Conservation (phyloP, 305 asterid genomes). For the Vinca major region DNA sequence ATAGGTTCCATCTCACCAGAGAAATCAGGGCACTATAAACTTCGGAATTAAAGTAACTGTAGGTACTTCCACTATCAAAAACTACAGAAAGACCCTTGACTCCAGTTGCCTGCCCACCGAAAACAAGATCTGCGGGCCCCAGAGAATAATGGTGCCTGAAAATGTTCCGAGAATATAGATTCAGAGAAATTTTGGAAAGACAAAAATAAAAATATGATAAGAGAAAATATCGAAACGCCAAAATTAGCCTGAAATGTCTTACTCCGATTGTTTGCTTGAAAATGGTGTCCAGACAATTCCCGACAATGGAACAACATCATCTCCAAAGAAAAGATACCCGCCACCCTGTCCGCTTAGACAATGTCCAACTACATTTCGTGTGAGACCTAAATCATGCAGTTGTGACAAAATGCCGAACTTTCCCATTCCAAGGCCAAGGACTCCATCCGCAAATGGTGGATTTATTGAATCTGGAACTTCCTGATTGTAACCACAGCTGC, state of each 20-base stretch:
- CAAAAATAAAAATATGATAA: too few species aligned
- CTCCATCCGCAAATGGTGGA: constrained; percentile 69
- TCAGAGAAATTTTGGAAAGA: too few species aligned
- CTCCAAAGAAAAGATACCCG: constrained; percentile 85
- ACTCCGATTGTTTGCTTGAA: constrained; percentile 37
- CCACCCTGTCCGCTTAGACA: constrained; percentile 78
- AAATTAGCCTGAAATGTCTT: constrained; percentile 20
- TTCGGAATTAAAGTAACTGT: constrained; percentile 58
- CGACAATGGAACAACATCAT: constrained; percentile 53
- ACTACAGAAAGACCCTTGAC: constrained; percentile 51
- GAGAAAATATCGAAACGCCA: neutral
- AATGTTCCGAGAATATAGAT: constrained; percentile 1
- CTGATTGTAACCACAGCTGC: constrained; percentile 90
- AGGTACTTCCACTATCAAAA: constrained; percentile 94
- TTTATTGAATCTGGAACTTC: constrained; percentile 43
- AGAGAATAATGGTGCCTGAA: constrained; percentile 62
- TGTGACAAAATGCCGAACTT: constrained; percentile 70
- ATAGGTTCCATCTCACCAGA: constrained; percentile 35
- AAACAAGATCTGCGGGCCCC: constrained; percentile 56
- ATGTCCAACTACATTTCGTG: constrained; percentile 67
- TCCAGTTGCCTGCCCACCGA: constrained; percentile 46
- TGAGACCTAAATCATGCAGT: constrained; percentile 43
- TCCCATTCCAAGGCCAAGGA: constrained; percentile 83
- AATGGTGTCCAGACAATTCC: constrained; percentile 67
- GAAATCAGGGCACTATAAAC: constrained; percentile 50